Evolutionary conservation across 441 rosid species (phyloP).

Genomic region (Bruguiera hainesii): DNA sequence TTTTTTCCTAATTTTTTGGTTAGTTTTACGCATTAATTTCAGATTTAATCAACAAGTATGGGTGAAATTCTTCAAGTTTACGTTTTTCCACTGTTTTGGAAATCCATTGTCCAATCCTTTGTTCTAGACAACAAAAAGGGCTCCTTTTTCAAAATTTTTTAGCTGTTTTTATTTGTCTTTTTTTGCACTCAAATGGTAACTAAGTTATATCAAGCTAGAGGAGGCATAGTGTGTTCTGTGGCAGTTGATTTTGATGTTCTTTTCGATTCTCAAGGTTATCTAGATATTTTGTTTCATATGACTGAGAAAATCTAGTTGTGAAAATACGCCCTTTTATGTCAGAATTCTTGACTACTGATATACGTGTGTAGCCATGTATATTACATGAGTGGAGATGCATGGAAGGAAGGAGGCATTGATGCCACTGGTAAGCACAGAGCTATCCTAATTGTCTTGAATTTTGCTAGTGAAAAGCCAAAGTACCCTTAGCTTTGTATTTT

Average conservation of each 20-base stretch:
- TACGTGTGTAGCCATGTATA: constrained; percentile 71
- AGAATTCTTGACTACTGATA: constrained; percentile 31
- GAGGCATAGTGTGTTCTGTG: not conserved
- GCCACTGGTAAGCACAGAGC: constrained; percentile 67
- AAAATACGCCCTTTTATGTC: constrained; percentile 16
- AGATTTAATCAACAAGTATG: not conserved
- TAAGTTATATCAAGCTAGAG: not conserved
- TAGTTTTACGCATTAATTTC: not conserved
- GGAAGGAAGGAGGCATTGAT: constrained; percentile 99
- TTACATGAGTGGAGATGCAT: constrained; percentile 99
- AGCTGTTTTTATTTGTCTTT: not conserved
- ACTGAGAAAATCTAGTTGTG: not conserved
- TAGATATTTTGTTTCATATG: constrained; percentile 1
- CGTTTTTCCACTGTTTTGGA: too few relatives aligned
- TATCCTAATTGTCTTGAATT: constrained; percentile 8
- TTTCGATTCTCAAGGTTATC: not conserved
- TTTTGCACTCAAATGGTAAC: not conserved
- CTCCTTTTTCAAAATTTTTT: not conserved
- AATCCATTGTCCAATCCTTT: not conserved
- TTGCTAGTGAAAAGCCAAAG: constrained; percentile 5
- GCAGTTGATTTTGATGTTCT: not conserved
- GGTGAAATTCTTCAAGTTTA: too few relatives aligned
- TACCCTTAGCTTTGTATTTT: not conserved
- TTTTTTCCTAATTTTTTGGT: not conserved
- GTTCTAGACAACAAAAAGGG: not conserved